A percentile compares a stretch with the other conserved stretches of the same genome.
Evolutionary conservation across 129 eudicot species (phyloP).

Genomic region (Pulicaria dysenterica): DNA sequence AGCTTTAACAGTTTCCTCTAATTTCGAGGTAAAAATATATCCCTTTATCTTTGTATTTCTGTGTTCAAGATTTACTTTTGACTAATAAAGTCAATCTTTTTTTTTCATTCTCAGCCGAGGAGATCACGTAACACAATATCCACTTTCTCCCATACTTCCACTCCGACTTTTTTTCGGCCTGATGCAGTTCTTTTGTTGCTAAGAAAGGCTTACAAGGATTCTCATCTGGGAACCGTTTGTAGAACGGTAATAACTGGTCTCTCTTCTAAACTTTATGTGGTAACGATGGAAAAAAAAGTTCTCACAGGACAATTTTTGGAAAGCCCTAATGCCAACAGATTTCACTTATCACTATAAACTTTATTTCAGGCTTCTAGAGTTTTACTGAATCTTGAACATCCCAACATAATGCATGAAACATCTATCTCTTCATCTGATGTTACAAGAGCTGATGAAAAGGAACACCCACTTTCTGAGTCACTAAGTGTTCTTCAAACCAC

Average conservation of each 20-base stretch:
- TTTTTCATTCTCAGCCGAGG: conserved; percentile 65
- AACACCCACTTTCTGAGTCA: conserved; percentile 41
- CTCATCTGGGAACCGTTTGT: conserved; percentile 73
- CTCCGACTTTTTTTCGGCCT: conserved; percentile 72
- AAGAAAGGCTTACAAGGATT: conserved; percentile 80
- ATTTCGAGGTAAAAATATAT: conserved; percentile 69
- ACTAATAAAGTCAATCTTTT: conserved; percentile 22
- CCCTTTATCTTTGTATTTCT: conserved; percentile 2
- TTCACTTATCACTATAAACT: neutral
- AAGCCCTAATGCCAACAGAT: neutral
- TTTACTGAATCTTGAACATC: conserved; percentile 57
- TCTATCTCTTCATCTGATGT: conserved; percentile 41
- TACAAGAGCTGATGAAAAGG: conserved; percentile 46
- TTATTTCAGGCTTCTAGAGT: conserved; percentile 71
- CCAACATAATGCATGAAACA: conserved; percentile 45
- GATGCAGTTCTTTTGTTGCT: conserved; percentile 70
- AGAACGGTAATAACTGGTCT: conserved; percentile 60
- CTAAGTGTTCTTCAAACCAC: conserved; percentile 38
- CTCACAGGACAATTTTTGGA: neutral
- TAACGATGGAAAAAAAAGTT: neutral
- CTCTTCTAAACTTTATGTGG: conserved; percentile 1
- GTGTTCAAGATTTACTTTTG: conserved; percentile 11
- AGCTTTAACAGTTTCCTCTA: conserved; percentile 81
- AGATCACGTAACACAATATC: conserved; percentile 63
- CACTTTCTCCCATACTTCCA: conserved; percentile 42